Conservation (phyloP, 805 yeast genomes). For the Starmerella tilneyi region DNA sequence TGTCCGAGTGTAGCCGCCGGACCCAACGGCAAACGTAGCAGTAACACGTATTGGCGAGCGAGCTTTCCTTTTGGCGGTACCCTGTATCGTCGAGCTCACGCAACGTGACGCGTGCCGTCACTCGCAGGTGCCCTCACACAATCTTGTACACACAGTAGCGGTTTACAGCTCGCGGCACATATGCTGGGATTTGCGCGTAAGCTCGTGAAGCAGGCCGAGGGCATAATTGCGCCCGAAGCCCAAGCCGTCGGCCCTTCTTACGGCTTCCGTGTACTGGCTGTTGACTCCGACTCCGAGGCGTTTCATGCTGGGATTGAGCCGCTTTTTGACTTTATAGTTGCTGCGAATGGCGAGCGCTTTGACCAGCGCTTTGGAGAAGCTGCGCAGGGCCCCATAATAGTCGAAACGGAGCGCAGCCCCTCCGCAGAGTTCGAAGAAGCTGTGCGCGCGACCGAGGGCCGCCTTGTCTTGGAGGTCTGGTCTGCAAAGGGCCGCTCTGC, state of each 20-base stretch:
- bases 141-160: too few relatives aligned
- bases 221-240: slow-evolving; percentile 29
- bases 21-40: too few relatives aligned
- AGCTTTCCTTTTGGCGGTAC: too few relatives aligned
- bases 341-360: slow-evolving; percentile 61
- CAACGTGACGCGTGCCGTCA: too few relatives aligned
- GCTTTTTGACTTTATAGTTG: slow-evolving; percentile 80
- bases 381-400: slow-evolving; percentile 6
- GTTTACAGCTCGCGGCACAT: too few relatives aligned
- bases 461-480: slow-evolving; percentile 60
- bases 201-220: slow-evolving; percentile 43
- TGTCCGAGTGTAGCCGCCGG: too few relatives aligned
- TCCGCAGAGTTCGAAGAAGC: slow-evolving; percentile 16
- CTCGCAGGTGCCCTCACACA: too few relatives aligned
- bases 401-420: slow-evolving; percentile 22
- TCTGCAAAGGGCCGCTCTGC: slow-evolving; percentile 58
- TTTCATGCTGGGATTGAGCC: slow-evolving; percentile 55
- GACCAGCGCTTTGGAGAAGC: slow-evolving; percentile 6
- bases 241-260: slow-evolving; percentile 26
- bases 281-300: slow-evolving; percentile 40
- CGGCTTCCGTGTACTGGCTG: slow-evolving; percentile 53
- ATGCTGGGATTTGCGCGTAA: slow-evolving; percentile 43
- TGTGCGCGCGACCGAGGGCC: slow-evolving; percentile 14
- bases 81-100: too few relatives aligned
- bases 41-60: too few relatives aligned